Percentiles rank a stretch among this genome's conserved stretches.
phyloP scores from a whole-genome alignment of 495 filamentous ascomycete genomes.

The Hypoxylon intermedium region DNA sequence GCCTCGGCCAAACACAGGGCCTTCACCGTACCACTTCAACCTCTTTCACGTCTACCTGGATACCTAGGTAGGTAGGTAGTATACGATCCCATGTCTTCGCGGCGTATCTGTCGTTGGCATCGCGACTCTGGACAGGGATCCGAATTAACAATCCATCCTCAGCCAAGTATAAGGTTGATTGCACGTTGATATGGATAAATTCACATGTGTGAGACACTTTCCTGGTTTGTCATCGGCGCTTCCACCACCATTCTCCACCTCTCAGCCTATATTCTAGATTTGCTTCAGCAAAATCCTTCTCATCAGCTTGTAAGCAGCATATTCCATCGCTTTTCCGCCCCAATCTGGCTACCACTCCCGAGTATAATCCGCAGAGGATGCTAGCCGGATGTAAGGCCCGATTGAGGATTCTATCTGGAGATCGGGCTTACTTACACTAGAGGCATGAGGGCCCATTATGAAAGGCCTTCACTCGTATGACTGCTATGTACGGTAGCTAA shows the following conservation, averaged over 20 bases:
- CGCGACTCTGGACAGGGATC: slow-evolving; percentile 12
- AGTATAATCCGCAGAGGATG: slow-evolving; percentile 6
- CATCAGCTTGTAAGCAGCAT: slow-evolving; percentile 20
- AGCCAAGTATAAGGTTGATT: slow-evolving; percentile 38
- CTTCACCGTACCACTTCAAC: no score
- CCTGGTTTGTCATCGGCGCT: slow-evolving; percentile 35
- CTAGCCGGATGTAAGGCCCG: slow-evolving; percentile 31
- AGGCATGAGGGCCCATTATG: neutral
- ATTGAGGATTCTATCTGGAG: slow-evolving; percentile 19
- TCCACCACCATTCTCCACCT: slow-evolving; percentile 12
- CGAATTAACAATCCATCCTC: slow-evolving; percentile 2
- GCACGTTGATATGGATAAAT: slow-evolving; percentile 38
- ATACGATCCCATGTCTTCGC: neutral
- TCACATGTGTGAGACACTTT: slow-evolving; percentile 21
- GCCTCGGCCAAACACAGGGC: neutral
- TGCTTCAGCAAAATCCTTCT: slow-evolving; percentile 18
- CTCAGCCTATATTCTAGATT: slow-evolving; percentile 38
- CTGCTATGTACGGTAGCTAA: neutral
- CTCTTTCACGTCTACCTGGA: no score
- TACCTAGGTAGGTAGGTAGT: no score
- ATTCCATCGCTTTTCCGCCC: slow-evolving; percentile 25
- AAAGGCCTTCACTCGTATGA: neutral
- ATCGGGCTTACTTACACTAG: neutral
- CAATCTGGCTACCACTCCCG: slow-evolving; percentile 25
- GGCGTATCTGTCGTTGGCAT: slow-evolving; percentile 10